These are phyloP conservation scores for Tolypocladium album DNA, from an alignment of 2,329 filamentous ascomycete genomes.

Conservation along the genomic window DNA sequence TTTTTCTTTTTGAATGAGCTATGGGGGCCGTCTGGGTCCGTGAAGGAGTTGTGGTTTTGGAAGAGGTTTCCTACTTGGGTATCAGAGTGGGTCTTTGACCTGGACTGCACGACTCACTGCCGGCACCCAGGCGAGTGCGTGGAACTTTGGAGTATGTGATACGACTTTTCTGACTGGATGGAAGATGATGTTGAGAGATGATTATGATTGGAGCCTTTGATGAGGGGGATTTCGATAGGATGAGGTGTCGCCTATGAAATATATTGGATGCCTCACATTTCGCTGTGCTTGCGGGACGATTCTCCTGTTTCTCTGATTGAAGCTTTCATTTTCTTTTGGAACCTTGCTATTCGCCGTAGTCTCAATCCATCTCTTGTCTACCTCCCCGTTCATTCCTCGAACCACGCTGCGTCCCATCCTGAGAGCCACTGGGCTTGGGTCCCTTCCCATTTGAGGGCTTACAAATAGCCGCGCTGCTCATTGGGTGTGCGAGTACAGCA, in stretches of 20 bases:
- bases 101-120: neutral
- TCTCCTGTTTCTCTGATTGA: neutral
- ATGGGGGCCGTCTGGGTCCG: neutral
- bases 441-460: neutral
- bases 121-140: neutral
- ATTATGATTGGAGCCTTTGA: neutral
- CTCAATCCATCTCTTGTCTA: too few species aligned
- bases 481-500: too few species aligned
- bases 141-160: neutral
- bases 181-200: neutral
- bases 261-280: neutral
- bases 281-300: neutral
- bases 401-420: too few species aligned
- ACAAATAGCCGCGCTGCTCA: neutral
- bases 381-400: too few species aligned
- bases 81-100: neutral
- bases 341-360: too few species aligned
- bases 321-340: too few species aligned
- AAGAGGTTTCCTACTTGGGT: neutral
- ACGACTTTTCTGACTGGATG: neutral
- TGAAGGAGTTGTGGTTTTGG: neutral
- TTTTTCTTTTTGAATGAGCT: conserved; percentile 13
- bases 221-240: neutral
- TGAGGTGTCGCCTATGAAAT: neutral
- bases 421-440: neutral